phyloP scores from a whole-genome alignment of 2,329 filamentous ascomycete genomes.

The Coniochaeta sp. region DNA sequence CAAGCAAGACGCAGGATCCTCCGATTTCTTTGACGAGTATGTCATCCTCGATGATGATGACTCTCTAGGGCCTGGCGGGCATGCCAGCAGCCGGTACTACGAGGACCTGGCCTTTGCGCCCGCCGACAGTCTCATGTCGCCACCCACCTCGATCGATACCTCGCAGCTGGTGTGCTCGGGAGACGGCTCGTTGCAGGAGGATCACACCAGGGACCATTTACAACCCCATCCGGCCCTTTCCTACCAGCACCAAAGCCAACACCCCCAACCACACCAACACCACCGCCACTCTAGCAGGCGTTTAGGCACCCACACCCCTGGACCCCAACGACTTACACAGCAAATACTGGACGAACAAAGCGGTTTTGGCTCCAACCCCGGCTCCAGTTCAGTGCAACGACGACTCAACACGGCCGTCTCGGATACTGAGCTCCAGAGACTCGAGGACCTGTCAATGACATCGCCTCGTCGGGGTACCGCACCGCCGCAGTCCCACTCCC shows the following conservation, averaged over 20 bases:
- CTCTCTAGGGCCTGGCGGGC: conserved; percentile 5
- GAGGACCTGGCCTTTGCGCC: neutral
- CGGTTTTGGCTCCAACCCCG: neutral
- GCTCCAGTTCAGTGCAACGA: neutral
- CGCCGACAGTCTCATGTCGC: conserved; percentile 8
- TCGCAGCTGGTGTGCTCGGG: neutral
- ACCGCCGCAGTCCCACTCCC: conserved; percentile 8
- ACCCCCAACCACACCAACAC: neutral
- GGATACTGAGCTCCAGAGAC: conserved; percentile 22
- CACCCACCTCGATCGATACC: conserved; percentile 7
- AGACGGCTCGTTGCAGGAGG: neutral
- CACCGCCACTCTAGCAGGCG: too few relatives aligned
- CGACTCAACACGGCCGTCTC: conserved; percentile 17
- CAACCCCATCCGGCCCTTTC: neutral
- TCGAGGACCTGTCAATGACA: conserved; percentile 24
- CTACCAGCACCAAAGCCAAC: neutral
- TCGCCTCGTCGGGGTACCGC: conserved; percentile 16
- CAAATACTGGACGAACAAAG: neutral
- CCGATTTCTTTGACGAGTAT: conserved; percentile 19
- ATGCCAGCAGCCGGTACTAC: conserved; percentile 8
- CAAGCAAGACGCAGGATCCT: conserved; percentile 9
- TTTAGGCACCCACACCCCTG: neutral
- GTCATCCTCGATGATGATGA: conserved; percentile 16
- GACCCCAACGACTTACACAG: neutral
- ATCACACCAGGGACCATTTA: neutral